Conservation (phyloP, 768 basidiomycete species). For the Rhodotorula paludigena region DNA sequence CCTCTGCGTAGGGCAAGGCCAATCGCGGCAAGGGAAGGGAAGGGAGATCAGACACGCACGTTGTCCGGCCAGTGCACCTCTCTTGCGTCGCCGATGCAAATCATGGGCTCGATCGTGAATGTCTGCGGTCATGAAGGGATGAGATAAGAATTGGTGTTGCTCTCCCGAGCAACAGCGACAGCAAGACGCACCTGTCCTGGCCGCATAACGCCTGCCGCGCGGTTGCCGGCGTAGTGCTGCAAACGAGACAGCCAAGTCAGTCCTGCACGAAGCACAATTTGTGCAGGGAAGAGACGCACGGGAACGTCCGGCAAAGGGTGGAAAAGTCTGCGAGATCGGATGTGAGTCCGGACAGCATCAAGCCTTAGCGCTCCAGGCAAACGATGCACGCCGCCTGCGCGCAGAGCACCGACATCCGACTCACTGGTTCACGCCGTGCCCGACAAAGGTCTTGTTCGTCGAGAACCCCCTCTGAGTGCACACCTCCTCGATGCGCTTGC, state of each 20-base stretch:
- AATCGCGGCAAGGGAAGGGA: not conserved
- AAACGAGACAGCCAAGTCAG: not conserved
- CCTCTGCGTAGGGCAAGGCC: too few relatives aligned
- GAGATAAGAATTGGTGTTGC: not conserved
- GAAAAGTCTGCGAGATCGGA: slow-evolving; percentile 30
- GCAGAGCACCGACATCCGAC: not conserved
- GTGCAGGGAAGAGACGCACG: not conserved
- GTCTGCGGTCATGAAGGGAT: slow-evolving; percentile 6
- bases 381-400: not conserved
- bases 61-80: slow-evolving; percentile 43
- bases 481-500: slow-evolving; percentile 80
- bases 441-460: slow-evolving; percentile 65
- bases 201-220: slow-evolving; percentile 31
- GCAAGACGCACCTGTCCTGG: slow-evolving; percentile 2
- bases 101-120: slow-evolving; percentile 46
- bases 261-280: too few relatives aligned
- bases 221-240: slow-evolving; percentile 41
- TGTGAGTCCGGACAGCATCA: too few relatives aligned
- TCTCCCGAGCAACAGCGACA: not conserved
- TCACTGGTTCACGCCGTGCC: slow-evolving; percentile 43
- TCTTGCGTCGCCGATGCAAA: slow-evolving; percentile 32
- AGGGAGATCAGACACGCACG: slow-evolving; percentile 11
- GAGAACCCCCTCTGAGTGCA: slow-evolving; percentile 77
- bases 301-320: slow-evolving; percentile 40
- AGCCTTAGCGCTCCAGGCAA: too few relatives aligned